Conservation (phyloP, 495 filamentous ascomycete species). For the Lepidopterella palustris region DNA sequence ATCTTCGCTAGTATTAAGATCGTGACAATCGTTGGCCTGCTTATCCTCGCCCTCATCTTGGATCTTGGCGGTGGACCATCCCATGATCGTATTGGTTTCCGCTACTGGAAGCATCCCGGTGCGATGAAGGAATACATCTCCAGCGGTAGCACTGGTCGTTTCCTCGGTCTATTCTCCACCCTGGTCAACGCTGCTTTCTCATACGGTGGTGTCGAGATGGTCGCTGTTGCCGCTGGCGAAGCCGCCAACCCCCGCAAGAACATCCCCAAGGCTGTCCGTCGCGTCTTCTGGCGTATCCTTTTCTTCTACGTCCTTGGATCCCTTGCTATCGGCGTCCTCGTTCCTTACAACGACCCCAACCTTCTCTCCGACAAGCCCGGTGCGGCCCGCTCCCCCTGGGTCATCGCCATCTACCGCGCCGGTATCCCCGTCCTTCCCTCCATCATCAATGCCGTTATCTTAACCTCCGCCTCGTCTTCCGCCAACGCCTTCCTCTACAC, state of each 20-base stretch:
- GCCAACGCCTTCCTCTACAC: conserved; percentile 79
- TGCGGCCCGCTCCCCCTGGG: conserved; percentile 62
- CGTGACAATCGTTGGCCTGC: conserved; percentile 58
- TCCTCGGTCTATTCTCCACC: conserved; percentile 35
- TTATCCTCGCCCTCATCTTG: conserved; percentile 50
- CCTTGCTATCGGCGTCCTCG: conserved; percentile 53
- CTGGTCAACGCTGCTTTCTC: conserved; percentile 39
- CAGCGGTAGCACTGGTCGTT: conserved; percentile 29
- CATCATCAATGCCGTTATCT: conserved; percentile 70
- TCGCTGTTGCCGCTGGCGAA: conserved; percentile 73
- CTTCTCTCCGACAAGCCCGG: conserved; percentile 49
- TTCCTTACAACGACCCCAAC: conserved; percentile 44
- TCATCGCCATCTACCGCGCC: conserved; percentile 56
- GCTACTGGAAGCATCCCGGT: conserved; percentile 64
- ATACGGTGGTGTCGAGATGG: conserved; percentile 58
- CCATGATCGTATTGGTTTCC: conserved; percentile 61
- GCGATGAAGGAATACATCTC: conserved; percentile 45
- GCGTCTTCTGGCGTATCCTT: conserved; percentile 79
- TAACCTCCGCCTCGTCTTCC: conserved; percentile 60
- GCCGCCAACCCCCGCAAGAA: conserved; percentile 69
- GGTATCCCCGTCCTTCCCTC: conserved; percentile 59
- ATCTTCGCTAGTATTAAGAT: conserved; percentile 70
- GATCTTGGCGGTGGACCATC: conserved; percentile 59
- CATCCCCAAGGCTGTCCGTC: conserved; percentile 68
- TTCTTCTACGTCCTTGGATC: conserved; percentile 67